phyloP scores from a whole-genome alignment of 176 grass and related monocot species.

The Eleusine coracana region DNA sequence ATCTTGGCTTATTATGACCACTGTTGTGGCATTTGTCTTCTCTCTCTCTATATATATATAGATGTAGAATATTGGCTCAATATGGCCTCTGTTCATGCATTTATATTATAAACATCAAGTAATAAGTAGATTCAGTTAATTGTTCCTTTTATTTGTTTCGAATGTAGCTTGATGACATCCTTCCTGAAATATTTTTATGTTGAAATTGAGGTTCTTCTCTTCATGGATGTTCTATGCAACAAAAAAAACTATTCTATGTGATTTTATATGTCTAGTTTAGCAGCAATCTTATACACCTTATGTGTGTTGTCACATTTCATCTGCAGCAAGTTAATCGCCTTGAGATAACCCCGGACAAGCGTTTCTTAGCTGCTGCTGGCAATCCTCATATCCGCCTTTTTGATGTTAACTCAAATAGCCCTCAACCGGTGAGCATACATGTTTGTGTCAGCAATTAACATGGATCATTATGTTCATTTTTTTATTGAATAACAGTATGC shows the following conservation, averaged over 20 bases:
- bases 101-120: background rate
- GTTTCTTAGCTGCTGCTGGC: conserved; percentile 84
- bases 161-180: background rate
- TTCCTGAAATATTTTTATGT: background rate
- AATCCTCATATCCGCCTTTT: conserved; percentile 98
- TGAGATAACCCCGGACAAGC: conserved; percentile 97
- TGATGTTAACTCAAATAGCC: conserved; percentile 88
- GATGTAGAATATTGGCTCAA: too few relatives aligned
- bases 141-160: background rate
- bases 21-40: background rate
- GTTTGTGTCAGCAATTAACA: conserved; percentile 24
- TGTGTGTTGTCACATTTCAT: conserved; percentile 10
- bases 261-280: conserved; percentile 1
- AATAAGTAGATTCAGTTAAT: background rate
- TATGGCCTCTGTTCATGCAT: too few relatives aligned
- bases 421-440: conserved; percentile 62
- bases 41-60: too few relatives aligned
- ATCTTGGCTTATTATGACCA: background rate
- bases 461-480: background rate
- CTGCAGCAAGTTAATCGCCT: conserved; percentile 95
- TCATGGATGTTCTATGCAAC: background rate
- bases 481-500: conserved; percentile 28
- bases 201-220: background rate
- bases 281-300: background rate
- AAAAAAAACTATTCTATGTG: background rate